Conservation (phyloP, 352 stramenopile genomes). For the Pythium oligandrum region DNA sequence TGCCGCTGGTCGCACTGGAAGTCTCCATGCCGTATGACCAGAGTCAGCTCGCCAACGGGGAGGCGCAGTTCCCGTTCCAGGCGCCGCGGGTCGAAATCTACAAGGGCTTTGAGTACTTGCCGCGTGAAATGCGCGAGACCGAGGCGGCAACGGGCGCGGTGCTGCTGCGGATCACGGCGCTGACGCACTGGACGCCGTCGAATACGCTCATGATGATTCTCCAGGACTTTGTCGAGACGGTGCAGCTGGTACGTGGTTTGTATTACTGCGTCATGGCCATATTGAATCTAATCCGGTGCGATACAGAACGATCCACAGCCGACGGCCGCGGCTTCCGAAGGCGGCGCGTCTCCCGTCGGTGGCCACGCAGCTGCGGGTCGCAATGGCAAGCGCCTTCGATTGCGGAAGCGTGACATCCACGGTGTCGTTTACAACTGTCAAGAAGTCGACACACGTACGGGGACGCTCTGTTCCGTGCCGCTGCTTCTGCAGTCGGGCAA, state of each 20-base stretch:
- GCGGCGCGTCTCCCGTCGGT: background rate
- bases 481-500: conserved; percentile 70
- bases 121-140: conserved; percentile 34
- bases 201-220: conserved; percentile 71
- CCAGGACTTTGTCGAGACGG: conserved; percentile 53
- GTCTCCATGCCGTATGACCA: conserved; percentile 55
- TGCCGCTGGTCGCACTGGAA: conserved; percentile 53
- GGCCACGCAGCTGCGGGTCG: background rate
- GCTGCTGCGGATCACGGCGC: conserved; percentile 40
- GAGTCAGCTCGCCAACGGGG: conserved; percentile 15
- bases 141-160: conserved; percentile 17
- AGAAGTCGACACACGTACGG: conserved; percentile 55
- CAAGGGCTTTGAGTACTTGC: conserved; percentile 44
- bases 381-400: conserved; percentile 36
- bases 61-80: conserved; percentile 58
- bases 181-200: conserved; percentile 72
- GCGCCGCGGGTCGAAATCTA: conserved; percentile 43
- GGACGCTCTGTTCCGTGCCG: conserved; percentile 45
- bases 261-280: no score
- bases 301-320: conserved; percentile 29
- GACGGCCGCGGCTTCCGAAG: conserved; percentile 4
- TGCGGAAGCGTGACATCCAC: conserved; percentile 68
- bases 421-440: conserved; percentile 64
- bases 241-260: conserved; percentile 39
- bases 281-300: no score